Percentiles rank a stretch among this genome's conserved stretches.
These are phyloP conservation scores for Taxawa tesnikishii DNA, from an alignment of 2,329 filamentous ascomycete species.

Conservation along the genomic window DNA sequence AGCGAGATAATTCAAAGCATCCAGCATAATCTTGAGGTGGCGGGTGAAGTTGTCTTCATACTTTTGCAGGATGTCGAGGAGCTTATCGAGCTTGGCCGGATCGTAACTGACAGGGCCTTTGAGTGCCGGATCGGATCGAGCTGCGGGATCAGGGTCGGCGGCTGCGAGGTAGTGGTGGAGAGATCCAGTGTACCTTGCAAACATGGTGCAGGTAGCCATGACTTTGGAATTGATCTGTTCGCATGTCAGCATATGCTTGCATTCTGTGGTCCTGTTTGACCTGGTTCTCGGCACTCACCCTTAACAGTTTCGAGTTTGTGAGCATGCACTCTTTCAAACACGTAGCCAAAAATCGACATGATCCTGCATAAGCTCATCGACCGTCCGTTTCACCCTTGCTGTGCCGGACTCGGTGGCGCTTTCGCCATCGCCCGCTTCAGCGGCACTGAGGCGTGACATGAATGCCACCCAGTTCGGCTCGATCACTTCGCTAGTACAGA, in stretches of 20 bases:
- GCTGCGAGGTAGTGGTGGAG: slow-evolving; percentile 75
- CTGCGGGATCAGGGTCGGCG: slow-evolving; percentile 65
- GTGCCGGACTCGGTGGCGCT: slow-evolving; percentile 18
- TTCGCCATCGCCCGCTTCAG: slow-evolving; percentile 39
- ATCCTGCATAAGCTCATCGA: slow-evolving; percentile 97
- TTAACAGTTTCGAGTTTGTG: slow-evolving; percentile 86
- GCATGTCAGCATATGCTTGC: background rate
- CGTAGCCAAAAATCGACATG: slow-evolving; percentile 97
- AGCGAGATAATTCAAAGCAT: slow-evolving; percentile 92
- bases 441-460: slow-evolving; percentile 66
- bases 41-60: slow-evolving; percentile 90
- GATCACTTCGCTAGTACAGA: slow-evolving; percentile 92
- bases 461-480: slow-evolving; percentile 94
- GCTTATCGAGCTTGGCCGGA: slow-evolving; percentile 53
- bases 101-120: slow-evolving; percentile 27
- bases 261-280: background rate
- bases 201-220: slow-evolving; percentile 90
- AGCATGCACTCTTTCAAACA: slow-evolving; percentile 99
- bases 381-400: slow-evolving; percentile 63
- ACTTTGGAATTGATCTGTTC: slow-evolving; percentile 88
- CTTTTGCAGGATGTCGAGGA: slow-evolving; percentile 77
- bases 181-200: slow-evolving; percentile 79
- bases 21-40: slow-evolving; percentile 85
- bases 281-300: slow-evolving; percentile 59
- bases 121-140: slow-evolving; percentile 18